Percentiles rank a stretch among this genome's conserved stretches.
Conservation (phyloP, 495 filamentous ascomycete species). For the Aspergillus panamensis region DNA sequence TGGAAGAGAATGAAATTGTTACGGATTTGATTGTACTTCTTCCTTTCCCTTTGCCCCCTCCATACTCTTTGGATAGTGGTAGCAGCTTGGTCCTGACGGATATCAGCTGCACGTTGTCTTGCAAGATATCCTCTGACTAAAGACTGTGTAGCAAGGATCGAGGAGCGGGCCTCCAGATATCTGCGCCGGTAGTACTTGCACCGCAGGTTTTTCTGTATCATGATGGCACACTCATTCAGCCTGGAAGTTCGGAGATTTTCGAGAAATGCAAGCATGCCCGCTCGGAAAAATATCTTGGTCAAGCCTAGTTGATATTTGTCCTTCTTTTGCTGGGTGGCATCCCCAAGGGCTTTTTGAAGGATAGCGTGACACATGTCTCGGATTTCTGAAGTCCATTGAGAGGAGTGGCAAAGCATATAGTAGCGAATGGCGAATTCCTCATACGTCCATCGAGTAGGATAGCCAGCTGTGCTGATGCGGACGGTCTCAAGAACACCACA, state of each 20-base stretch:
- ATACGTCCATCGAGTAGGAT: conserved; percentile 98
- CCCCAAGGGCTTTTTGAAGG: conserved; percentile 82
- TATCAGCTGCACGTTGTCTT: conserved; percentile 71
- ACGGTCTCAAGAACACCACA: conserved; percentile 99
- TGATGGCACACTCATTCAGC: conserved; percentile 89
- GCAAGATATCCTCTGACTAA: conserved; percentile 69
- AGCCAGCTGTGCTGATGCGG: conserved; percentile 95
- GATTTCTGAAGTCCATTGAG: conserved; percentile 90
- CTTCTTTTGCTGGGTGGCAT: conserved; percentile 69
- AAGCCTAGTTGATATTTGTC: conserved; percentile 96
- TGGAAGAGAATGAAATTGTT: conserved; percentile 81
- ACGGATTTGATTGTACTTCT: conserved; percentile 69
- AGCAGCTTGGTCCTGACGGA: conserved; percentile 78
- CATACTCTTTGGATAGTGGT: conserved; percentile 94
- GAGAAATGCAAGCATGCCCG: conserved; percentile 96
- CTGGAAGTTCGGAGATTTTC: conserved; percentile 88
- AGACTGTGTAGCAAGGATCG: conserved; percentile 78
- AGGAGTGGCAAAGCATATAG: conserved; percentile 95
- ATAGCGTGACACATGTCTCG: conserved; percentile 90
- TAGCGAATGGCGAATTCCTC: conserved; percentile 97
- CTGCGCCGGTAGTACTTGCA: conserved; percentile 92
- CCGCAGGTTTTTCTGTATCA: conserved; percentile 98
- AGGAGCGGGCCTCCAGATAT: conserved; percentile 80
- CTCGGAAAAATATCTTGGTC: conserved; percentile 98
- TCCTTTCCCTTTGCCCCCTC: conserved; percentile 84